phyloP scores from a whole-genome alignment of 2,329 filamentous ascomycete genomes.

The Beauveria sp. region DNA sequence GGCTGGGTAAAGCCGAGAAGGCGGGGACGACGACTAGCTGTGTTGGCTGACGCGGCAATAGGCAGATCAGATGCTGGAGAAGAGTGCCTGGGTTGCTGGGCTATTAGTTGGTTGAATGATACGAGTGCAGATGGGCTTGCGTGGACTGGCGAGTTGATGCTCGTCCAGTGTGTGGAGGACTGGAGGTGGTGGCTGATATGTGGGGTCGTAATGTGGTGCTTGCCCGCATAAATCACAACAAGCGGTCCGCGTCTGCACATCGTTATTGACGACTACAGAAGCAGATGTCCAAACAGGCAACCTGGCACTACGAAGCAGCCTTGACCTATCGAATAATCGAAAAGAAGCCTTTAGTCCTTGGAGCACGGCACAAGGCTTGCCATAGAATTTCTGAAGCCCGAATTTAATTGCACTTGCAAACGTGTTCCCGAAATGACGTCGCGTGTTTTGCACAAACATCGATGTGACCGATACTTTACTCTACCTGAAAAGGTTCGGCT shows the following conservation, averaged over 20 bases:
- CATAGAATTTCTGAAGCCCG: not conserved
- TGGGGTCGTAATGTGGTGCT: too few species aligned
- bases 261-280: too few species aligned
- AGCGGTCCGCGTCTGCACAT: too few species aligned
- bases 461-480: not conserved
- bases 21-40: not conserved
- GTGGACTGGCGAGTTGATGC: too few species aligned
- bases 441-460: not conserved
- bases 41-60: not conserved
- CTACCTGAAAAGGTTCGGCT: not conserved
- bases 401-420: not conserved
- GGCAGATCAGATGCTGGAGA: not conserved
- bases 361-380: not conserved
- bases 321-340: not conserved
- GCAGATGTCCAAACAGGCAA: not conserved
- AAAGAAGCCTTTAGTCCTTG: not conserved
- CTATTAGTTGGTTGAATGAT: too few species aligned
- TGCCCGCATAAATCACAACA: too few species aligned
- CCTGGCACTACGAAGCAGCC: not conserved
- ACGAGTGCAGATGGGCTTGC: too few species aligned
- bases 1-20: not conserved
- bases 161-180: too few species aligned
- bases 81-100: too few species aligned
- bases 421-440: not conserved
- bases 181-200: too few species aligned